Evolutionary conservation across 352 stramenopile species (phyloP).

Genomic region (Phytophthora syringae): DNA sequence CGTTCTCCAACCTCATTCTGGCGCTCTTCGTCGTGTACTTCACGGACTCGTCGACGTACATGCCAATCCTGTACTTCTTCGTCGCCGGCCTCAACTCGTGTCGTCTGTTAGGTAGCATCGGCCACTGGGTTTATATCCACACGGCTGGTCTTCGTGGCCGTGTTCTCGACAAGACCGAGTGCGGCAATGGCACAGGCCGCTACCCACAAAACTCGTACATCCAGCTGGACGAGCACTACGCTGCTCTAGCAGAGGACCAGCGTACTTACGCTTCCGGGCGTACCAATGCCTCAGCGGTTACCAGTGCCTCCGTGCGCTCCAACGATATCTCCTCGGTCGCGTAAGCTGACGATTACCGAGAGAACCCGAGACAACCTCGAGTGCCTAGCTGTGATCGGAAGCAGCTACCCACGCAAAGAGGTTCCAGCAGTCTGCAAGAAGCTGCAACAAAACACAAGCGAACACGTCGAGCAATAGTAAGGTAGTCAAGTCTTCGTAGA

Average conservation of each 20-base stretch:
- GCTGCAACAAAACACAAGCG: constrained; percentile 20
- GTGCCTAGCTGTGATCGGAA: constrained; percentile 14
- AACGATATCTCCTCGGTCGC: constrained; percentile 38
- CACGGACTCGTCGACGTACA: constrained; percentile 54
- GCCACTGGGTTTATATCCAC: constrained; percentile 79
- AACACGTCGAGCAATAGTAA: constrained; percentile 35
- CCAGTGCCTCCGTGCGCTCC: no score
- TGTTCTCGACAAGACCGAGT: constrained; percentile 60
- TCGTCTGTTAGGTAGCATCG: constrained; percentile 68
- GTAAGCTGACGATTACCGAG: constrained; percentile 17
- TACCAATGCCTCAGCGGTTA: constrained; percentile 45
- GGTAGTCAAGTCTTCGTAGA: constrained; percentile 28
- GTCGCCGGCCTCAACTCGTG: constrained; percentile 75
- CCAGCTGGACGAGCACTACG: constrained; percentile 80
- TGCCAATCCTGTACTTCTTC: constrained; percentile 76
- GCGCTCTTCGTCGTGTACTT: constrained; percentile 80
- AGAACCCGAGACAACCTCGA: constrained; percentile 15
- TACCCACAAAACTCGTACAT: constrained; percentile 64
- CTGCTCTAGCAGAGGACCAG: constrained; percentile 69
- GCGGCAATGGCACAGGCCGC: constrained; percentile 57
- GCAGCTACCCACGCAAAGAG: constrained; percentile 27
- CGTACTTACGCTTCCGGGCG: constrained; percentile 52
- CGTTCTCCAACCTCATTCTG: constrained; percentile 85
- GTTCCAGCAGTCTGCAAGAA: constrained; percentile 19
- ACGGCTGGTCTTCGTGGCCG: constrained; percentile 45